Conservation (phyloP, 2,329 filamentous ascomycete species). For the Colletotrichum salicis region DNA sequence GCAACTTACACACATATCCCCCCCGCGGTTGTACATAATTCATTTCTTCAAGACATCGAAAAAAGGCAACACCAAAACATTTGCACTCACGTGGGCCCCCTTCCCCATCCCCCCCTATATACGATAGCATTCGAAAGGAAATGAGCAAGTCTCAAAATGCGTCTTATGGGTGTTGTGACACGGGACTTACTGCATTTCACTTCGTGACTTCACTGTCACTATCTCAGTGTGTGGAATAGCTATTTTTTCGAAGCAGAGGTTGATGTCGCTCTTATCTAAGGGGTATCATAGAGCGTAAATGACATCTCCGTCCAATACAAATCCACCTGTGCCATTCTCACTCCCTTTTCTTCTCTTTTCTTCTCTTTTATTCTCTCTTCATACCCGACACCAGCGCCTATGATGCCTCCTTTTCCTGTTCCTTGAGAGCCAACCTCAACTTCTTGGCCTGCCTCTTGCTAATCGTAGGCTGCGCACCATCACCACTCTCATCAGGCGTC, state of each 20-base stretch:
- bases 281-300: constrained; percentile 42
- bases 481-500: constrained; percentile 34
- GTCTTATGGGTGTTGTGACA: neutral
- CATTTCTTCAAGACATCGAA: constrained; percentile 16
- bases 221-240: neutral
- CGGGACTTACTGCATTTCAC: neutral
- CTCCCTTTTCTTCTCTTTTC: neutral
- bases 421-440: constrained; percentile 59
- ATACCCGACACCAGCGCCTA: constrained; percentile 27
- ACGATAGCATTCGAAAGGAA: constrained; percentile 10
- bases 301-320: constrained; percentile 2
- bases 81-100: neutral
- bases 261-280: constrained; percentile 26
- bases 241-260: neutral
- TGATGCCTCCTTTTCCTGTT: constrained; percentile 51
- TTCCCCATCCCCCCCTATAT: neutral
- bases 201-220: neutral
- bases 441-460: constrained; percentile 70
- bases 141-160: constrained; percentile 34
- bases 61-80: neutral
- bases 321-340: neutral
- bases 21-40: constrained; percentile 31
- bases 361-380: neutral
- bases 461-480: constrained; percentile 43
- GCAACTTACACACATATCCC: neutral